These are phyloP conservation scores for Sergeia podlipaevii DNA, from an alignment of 208 protist species.

Conservation along the genomic window DNA sequence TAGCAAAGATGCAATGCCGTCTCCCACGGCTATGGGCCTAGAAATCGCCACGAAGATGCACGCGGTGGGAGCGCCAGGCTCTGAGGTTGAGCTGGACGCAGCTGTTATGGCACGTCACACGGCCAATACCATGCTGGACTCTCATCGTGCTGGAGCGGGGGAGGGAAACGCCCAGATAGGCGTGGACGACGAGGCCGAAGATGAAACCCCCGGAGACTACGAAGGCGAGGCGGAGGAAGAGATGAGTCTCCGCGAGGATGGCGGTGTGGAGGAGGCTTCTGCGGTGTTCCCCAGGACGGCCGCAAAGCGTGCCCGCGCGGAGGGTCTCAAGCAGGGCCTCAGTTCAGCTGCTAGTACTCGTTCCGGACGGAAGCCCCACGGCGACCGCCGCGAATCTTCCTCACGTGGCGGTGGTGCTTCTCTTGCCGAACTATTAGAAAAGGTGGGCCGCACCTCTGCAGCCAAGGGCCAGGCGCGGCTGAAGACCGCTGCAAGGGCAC, in stretches of 20 bases:
- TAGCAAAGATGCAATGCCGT: background rate
- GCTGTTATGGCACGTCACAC: background rate
- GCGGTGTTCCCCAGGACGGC: conserved; percentile 13
- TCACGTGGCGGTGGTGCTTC: too few species aligned
- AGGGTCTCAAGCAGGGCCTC: background rate
- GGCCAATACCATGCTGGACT: background rate
- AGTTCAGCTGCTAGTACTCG: conserved; percentile 1
- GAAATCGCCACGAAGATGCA: too few species aligned
- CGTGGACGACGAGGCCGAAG: conserved; percentile 7
- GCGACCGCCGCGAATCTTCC: too few species aligned
- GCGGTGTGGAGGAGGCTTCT: conserved; percentile 8
- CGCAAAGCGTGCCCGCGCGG: conserved; percentile 8
- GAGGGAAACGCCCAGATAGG: conserved; percentile 4
- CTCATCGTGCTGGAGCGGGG: background rate
- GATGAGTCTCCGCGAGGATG: background rate
- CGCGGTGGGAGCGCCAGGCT: background rate
- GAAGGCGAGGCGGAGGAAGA: background rate
- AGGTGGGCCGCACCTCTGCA: too few species aligned
- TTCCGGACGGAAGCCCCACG: too few species aligned
- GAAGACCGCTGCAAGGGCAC: conserved; percentile 9
- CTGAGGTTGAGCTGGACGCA: background rate
- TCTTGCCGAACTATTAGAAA: too few species aligned
- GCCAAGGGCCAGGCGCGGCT: too few species aligned
- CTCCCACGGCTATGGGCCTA: background rate
- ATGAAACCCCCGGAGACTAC: background rate